These are phyloP conservation scores for Colletotrichum orchidophilum DNA, from an alignment of 2,329 filamentous ascomycete genomes.

Conservation along the genomic window DNA sequence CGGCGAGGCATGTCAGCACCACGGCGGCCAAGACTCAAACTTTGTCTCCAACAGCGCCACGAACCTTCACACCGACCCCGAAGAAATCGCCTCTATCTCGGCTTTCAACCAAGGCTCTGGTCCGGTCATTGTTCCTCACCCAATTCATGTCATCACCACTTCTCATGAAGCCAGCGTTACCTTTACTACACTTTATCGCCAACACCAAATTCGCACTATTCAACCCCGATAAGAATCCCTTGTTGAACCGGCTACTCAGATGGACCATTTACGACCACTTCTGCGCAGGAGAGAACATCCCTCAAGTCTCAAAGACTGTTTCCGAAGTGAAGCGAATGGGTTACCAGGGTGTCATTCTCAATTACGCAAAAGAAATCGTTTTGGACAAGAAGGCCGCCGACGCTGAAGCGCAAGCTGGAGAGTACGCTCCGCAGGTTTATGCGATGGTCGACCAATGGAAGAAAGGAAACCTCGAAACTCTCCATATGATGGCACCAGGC, in stretches of 20 bases:
- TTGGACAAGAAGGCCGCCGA: constrained; percentile 58
- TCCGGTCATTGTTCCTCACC: constrained; percentile 24
- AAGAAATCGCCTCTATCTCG: constrained; percentile 19
- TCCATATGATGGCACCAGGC: constrained; percentile 71
- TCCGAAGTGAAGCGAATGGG: constrained; percentile 75
- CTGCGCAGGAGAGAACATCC: constrained; percentile 80
- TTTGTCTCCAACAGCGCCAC: not conserved
- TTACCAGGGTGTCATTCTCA: constrained; percentile 84
- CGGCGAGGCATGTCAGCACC: constrained; percentile 15
- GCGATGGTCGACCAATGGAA: constrained; percentile 77
- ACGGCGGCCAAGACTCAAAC: constrained; percentile 11
- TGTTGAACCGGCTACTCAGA: constrained; percentile 77
- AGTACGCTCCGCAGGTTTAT: constrained; percentile 39
- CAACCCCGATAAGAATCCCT: constrained; percentile 78
- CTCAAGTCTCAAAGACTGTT: constrained; percentile 75
- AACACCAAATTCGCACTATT: constrained; percentile 45
- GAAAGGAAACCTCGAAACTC: constrained; percentile 77
- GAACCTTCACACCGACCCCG: not conserved
- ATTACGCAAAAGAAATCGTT: constrained; percentile 86
- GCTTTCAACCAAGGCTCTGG: constrained; percentile 1
- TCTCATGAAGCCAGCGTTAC: constrained; percentile 23
- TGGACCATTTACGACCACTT: constrained; percentile 92
- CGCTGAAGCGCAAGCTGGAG: constrained; percentile 56
- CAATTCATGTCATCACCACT: constrained; percentile 19
- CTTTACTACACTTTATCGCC: constrained; percentile 19